Conservation (phyloP, 2,329 filamentous ascomycete genomes). For the Gliomastix tumulicola region DNA sequence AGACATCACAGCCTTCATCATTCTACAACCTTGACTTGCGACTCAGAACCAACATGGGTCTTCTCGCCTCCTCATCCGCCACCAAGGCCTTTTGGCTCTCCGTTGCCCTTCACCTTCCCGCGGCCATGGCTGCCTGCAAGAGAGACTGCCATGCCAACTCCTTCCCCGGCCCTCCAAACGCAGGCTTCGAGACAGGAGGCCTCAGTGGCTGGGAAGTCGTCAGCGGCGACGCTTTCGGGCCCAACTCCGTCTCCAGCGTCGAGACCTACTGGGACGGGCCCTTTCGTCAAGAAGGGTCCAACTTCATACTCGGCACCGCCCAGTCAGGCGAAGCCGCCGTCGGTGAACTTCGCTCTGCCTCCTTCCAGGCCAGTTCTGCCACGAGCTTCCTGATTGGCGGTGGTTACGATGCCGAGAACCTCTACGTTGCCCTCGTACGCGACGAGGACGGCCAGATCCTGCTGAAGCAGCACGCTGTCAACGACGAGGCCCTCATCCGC, state of each 20-base stretch:
- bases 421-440: slow-evolving; percentile 18
- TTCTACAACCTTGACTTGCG: neutral
- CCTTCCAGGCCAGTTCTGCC: slow-evolving; percentile 16
- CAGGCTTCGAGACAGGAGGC: slow-evolving; percentile 15
- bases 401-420: slow-evolving; percentile 18
- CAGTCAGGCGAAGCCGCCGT: slow-evolving; percentile 16
- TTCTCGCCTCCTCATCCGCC: too few species aligned
- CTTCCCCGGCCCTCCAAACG: slow-evolving; percentile 9
- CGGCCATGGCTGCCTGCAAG: too few species aligned
- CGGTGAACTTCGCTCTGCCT: slow-evolving; percentile 16
- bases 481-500: slow-evolving; percentile 20
- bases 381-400: slow-evolving; percentile 21
- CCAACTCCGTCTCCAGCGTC: slow-evolving; percentile 11
- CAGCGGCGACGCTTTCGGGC: slow-evolving; percentile 14
- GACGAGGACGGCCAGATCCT: slow-evolving; percentile 14
- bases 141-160: too few species aligned
- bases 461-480: slow-evolving; percentile 17
- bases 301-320: slow-evolving; percentile 15
- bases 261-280: slow-evolving; percentile 17
- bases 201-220: slow-evolving; percentile 17
- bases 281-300: slow-evolving; percentile 14
- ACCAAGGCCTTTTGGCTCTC: too few species aligned
- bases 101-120: too few species aligned
- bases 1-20: too few species aligned
- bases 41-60: too few species aligned